Evolutionary conservation across 2,329 filamentous ascomycete species (phyloP).

Genomic region (Setomelanomma holmii): DNA sequence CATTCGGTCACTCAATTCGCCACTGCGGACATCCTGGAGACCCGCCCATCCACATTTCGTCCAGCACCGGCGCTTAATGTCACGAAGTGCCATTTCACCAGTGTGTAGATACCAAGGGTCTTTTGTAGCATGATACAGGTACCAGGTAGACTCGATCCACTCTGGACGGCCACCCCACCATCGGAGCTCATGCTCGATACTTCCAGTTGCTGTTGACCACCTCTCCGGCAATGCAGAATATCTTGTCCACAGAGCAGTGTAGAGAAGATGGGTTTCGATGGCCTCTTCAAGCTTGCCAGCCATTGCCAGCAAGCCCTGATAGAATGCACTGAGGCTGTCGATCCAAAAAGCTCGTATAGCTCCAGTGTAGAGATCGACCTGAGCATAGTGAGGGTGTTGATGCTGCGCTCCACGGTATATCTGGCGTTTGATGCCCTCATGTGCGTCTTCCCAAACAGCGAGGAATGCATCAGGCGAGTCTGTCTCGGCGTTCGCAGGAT

Average conservation of each 20-base stretch:
- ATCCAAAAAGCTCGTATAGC: slow-evolving; percentile 93
- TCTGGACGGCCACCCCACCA: slow-evolving; percentile 98
- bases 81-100: slow-evolving; percentile 91
- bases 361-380: slow-evolving; percentile 86
- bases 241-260: slow-evolving; percentile 91
- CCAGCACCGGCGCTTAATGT: slow-evolving; percentile 88
- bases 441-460: slow-evolving; percentile 82
- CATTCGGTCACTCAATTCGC: slow-evolving; percentile 92
- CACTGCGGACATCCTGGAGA: slow-evolving; percentile 65
- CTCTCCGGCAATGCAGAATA: slow-evolving; percentile 94
- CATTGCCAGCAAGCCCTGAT: slow-evolving; percentile 84
- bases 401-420: slow-evolving; percentile 78
- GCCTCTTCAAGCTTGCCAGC: slow-evolving; percentile 92
- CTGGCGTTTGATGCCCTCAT: slow-evolving; percentile 86
- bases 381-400: slow-evolving; percentile 91
- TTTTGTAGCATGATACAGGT: slow-evolving; percentile 89
- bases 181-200: slow-evolving; percentile 82
- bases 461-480: slow-evolving; percentile 78
- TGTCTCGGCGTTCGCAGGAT: slow-evolving; percentile 63
- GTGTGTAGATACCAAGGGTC: slow-evolving; percentile 97
- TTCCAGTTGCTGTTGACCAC: slow-evolving; percentile 85
- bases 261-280: slow-evolving; percentile 85
- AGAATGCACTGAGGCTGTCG: slow-evolving; percentile 94
- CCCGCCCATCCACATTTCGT: slow-evolving; percentile 93
- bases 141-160: slow-evolving; percentile 96